Evolutionary conservation across 2,329 filamentous ascomycete species (phyloP).

Genomic region (Westerdykella ornata): DNA sequence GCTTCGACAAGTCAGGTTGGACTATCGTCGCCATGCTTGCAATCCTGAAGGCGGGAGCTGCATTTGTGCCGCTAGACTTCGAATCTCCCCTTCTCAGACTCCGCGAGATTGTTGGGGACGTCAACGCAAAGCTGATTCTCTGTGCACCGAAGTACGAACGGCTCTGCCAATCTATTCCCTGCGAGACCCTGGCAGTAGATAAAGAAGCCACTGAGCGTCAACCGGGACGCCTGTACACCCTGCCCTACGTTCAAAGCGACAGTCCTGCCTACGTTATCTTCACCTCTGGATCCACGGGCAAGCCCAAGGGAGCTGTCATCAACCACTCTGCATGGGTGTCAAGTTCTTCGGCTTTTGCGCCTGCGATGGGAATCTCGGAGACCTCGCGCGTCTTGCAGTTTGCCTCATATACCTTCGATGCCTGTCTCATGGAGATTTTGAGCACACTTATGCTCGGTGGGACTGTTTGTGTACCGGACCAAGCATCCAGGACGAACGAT

Average conservation of each 20-base stretch:
- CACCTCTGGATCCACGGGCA: conserved; percentile 51
- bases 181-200: conserved; percentile 28
- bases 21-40: conserved; percentile 33
- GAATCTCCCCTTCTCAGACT: conserved; percentile 33
- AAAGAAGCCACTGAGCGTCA: conserved; percentile 37
- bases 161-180: conserved; percentile 22
- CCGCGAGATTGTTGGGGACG: conserved; percentile 29
- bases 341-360: conserved; percentile 22
- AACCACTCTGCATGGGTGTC: conserved; percentile 55
- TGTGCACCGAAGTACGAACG: conserved; percentile 20
- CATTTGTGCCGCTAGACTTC: conserved; percentile 36
- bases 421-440: conserved; percentile 43
- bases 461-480: conserved; percentile 45
- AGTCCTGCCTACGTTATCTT: conserved; percentile 57
- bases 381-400: conserved; percentile 52
- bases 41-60: conserved; percentile 33
- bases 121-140: conserved; percentile 24
- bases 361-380: conserved; percentile 39
- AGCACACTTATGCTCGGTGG: conserved; percentile 43
- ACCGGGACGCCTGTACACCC: conserved; percentile 23
- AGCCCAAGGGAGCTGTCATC: conserved; percentile 56
- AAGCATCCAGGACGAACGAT: conserved; percentile 43
- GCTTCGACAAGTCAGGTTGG: conserved; percentile 35
- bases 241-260: conserved; percentile 36
- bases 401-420: conserved; percentile 43